Percentiles rank a stretch among this genome's conserved stretches.
Conservation (phyloP, 306 rosid genomes). For the Ziziphus jujuba region DNA sequence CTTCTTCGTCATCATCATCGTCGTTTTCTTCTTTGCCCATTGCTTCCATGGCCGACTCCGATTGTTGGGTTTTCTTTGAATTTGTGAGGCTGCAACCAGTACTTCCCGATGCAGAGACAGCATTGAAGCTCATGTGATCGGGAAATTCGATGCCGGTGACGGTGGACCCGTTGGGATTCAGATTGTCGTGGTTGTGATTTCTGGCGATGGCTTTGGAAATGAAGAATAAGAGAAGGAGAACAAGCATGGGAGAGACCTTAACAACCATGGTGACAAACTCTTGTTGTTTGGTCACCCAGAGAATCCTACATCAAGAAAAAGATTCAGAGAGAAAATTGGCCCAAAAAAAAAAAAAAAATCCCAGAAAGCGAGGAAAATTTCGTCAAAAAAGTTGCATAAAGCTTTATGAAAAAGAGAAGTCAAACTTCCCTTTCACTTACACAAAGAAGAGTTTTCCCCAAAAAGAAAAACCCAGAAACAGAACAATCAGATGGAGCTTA, state of each 20-base stretch:
- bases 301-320: constrained; percentile 40
- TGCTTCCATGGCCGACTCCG: constrained; percentile 21
- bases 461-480: constrained; percentile 19
- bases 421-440: neutral
- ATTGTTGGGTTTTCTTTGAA: constrained; percentile 26
- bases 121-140: constrained; percentile 59
- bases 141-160: constrained; percentile 69
- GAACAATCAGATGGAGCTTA: neutral
- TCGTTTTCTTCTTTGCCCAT: constrained; percentile 16
- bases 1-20: constrained; percentile 21
- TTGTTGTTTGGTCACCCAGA: constrained; percentile 34
- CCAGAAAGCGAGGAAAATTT: constrained; percentile 25
- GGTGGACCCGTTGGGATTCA: constrained; percentile 55
- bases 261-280: constrained; percentile 37
- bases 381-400: constrained; percentile 1
- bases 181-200: constrained; percentile 34
- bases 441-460: neutral
- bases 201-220: constrained; percentile 30
- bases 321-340: constrained; percentile 3
- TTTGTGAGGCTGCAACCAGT: constrained; percentile 52
- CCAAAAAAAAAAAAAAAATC: constrained; percentile 13
- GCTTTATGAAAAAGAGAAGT: neutral
- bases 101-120: constrained; percentile 51
- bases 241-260: constrained; percentile 32
- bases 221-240: constrained; percentile 36